phyloP scores from a whole-genome alignment of 1,284 basidiomycete genomes.

The Trichosporon faecale region DNA sequence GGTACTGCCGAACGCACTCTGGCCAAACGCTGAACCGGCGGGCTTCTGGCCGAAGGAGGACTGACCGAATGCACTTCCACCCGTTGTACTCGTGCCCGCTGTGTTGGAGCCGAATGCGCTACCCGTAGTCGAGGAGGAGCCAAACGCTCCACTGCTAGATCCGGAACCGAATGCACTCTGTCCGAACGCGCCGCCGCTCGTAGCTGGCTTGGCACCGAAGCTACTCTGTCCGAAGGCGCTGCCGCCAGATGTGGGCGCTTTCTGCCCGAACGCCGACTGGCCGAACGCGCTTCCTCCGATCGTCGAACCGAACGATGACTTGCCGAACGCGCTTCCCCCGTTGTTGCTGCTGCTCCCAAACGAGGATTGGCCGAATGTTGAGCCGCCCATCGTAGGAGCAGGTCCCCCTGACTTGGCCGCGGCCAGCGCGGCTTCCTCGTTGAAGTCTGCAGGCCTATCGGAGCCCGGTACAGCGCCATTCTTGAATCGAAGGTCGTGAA shows the following conservation, averaged over 20 bases:
- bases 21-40: slow-evolving; percentile 11
- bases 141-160: not conserved
- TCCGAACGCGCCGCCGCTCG: slow-evolving; percentile 8
- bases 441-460: slow-evolving; percentile 34
- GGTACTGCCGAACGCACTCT: slow-evolving; percentile 20
- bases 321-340: not conserved
- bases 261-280: slow-evolving; percentile 16
- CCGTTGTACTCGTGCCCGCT: not conserved
- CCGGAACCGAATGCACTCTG: slow-evolving; percentile 17
- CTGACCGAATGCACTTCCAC: slow-evolving; percentile 13
- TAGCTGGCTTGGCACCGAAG: slow-evolving; percentile 6
- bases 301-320: slow-evolving; percentile 16
- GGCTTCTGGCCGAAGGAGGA: slow-evolving; percentile 18
- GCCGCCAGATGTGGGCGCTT: not conserved
- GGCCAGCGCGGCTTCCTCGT: slow-evolving; percentile 32
- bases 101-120: slow-evolving; percentile 14
- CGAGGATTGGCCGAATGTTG: slow-evolving; percentile 4
- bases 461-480: slow-evolving; percentile 23
- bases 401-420: not conserved
- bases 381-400: not conserved
- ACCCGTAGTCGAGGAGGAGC: not conserved
- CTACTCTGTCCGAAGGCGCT: slow-evolving; percentile 18
- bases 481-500: slow-evolving; percentile 42
- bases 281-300: slow-evolving; percentile 16
- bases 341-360: not conserved